Base-by-base conservation (phyloP, 2,329 filamentous ascomycete species). In the Aspergillus neotritici region DNA sequence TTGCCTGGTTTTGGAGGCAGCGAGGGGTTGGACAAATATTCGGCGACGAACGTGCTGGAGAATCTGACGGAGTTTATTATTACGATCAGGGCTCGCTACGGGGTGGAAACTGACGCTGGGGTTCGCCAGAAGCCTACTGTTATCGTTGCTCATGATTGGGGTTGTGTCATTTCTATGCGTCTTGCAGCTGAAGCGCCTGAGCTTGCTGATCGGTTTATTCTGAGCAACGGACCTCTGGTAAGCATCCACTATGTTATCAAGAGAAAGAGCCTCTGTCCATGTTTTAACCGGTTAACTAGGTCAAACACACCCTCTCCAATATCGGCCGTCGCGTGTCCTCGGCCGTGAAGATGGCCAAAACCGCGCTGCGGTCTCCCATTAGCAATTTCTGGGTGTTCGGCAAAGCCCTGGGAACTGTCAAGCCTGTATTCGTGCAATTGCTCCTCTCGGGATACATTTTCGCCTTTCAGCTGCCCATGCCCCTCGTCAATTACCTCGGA, bases 1-100 rank as follows among this genome's bases (percentile, higher is more conserved):
- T 57, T 82, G 5, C 78, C 78, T 13, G 78, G 78, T 2, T 80
- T 75, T 48, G 78, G 78, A 30, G 78, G 78, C 8, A 79, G 72
- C 43, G 76, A 79, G 48, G 67, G 67, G 38, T 58, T 80, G 43
- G 56, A 67, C 1, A 55, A 63, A 36, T 80, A 80, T 51, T 65
- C 68, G 3, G 65, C 76, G 1, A 70, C 75, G 10, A 63, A 71
- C 32, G 66, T 80, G 7, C 61, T 80, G 35, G 77, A 80, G 52
- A 64, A 69, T 6, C 54, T 82, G 43, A 67, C 72, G 0, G 74
- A 76, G 43, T 77, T 78, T 48, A 70, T 81, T 29, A 53, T 78
- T 7, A 64, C 66, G 0, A 68, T 80, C 51, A 68, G 77, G 48
- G 58, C 65, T 25, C 63, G 65, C 37, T 78, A 76, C 50, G 65